Evolutionary conservation across 306 rosid species (phyloP).

Genomic region (Inga laurina): DNA sequence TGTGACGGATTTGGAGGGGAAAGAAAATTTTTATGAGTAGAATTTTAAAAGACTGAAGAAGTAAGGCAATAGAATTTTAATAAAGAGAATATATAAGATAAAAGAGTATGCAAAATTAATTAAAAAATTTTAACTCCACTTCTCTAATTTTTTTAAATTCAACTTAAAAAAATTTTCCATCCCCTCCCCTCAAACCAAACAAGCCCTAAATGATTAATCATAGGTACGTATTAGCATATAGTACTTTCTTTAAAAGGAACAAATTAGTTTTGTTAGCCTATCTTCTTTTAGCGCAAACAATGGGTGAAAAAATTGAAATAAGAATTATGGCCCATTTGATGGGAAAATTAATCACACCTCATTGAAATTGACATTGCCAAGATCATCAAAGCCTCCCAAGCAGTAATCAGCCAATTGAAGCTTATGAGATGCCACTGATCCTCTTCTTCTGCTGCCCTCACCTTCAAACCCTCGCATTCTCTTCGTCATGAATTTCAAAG

Average conservation of each 20-base stretch:
- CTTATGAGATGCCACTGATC: conserved; percentile 36
- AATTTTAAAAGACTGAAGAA: no score
- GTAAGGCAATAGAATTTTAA: no score
- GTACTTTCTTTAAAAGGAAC: background rate
- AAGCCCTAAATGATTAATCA: background rate
- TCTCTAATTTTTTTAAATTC: no score
- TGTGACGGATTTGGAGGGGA: no score
- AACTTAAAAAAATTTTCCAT: no score
- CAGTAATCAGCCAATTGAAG: conserved; percentile 30
- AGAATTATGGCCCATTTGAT: background rate
- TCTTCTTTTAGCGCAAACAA: background rate
- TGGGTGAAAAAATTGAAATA: background rate
- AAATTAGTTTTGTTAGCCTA: background rate
- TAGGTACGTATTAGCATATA: background rate
- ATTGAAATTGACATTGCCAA: conserved; percentile 36
- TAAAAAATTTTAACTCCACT: no score
- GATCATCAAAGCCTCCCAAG: conserved; percentile 43
- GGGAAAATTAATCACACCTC: conserved; percentile 43
- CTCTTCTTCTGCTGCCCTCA: conserved; percentile 45
- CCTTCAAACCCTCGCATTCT: conserved; percentile 37
- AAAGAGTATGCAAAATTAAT: no score
- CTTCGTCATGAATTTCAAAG: conserved; percentile 23
- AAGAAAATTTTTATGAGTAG: no score
- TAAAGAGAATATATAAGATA: no score
- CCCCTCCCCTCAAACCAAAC: no score